Base-by-base conservation (phyloP, 2,329 filamentous ascomycete genomes). In the Onygenales sp. region DNA sequence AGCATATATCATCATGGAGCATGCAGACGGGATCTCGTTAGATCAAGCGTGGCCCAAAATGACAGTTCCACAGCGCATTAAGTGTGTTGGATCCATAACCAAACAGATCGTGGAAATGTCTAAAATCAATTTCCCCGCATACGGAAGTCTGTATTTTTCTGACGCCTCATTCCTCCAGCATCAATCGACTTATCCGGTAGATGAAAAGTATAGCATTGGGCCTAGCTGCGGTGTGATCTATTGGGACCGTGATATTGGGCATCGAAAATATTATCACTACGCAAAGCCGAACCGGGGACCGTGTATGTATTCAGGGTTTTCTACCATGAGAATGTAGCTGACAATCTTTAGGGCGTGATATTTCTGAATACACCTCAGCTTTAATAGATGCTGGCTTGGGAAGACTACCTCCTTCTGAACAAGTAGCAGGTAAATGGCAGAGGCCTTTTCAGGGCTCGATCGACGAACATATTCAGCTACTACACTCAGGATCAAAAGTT, bases 1-100 rank as follows among this genome's bases (percentile, higher is more conserved):
- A 27, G 66, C 70, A 55, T 70, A 70, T 52, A 70, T 70, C 13
- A 70, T 71, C 17, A 69, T 69, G 64, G 62, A 69, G 48, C 63
- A 69, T 54, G 63, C 60, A 9, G 10, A 43, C 32, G 67, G 67
- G 8, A 55, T 67, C 49, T 62, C 58, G 32, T 51, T 70, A 34
- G 59, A 63, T 33, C 39, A 63, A 7, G 59, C 53, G 52, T 70
- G 66, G 67, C 56, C 58, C 2, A 47, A 51, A n/a, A 67, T 72
- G 62, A 43, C 58, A 39, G 56, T 49, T 8, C 52, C 61, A 34
- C 61, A 70, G 46, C 57, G 61, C 21, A 57, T 67, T 42, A 57
- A 50, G 6, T 52, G 45, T 42, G 37, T 51, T 17, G 36, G 37
- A 31, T 42, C 48, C 21, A 42, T 51, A 27, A 40, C n/a, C 48